These are phyloP conservation scores for Blastobotrys petasosporus DNA, from an alignment of 1,139 yeast genomes.

Conservation along the genomic window DNA sequence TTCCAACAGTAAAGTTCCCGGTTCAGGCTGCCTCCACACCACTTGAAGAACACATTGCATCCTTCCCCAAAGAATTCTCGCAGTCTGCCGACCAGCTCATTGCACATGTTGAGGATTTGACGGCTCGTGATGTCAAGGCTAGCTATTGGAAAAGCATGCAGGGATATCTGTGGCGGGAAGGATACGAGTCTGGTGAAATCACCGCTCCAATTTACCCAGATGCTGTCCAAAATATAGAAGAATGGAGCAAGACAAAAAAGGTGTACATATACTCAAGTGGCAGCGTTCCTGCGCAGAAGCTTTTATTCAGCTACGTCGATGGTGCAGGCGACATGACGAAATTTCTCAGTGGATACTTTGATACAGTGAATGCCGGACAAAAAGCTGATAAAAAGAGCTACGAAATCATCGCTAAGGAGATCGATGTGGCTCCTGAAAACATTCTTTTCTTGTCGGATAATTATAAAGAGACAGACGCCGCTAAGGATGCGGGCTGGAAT, in stretches of 20 bases:
- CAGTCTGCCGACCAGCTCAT: slow-evolving; percentile 32
- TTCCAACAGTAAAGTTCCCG: slow-evolving; percentile 26
- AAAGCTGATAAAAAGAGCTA: slow-evolving; percentile 60
- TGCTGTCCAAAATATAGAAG: slow-evolving; percentile 53
- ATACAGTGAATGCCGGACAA: slow-evolving; percentile 76
- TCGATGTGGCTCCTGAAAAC: slow-evolving; percentile 35
- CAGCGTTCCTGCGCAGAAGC: slow-evolving; percentile 75
- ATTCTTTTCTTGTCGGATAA: slow-evolving; percentile 71
- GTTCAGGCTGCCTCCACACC: slow-evolving; percentile 8
- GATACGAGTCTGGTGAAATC: slow-evolving; percentile 68
- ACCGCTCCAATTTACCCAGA: slow-evolving; percentile 74
- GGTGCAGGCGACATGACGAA: slow-evolving; percentile 46
- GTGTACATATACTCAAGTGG: slow-evolving; percentile 89
- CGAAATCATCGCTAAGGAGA: slow-evolving; percentile 45
- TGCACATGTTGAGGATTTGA: slow-evolving; percentile 51
- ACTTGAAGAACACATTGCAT: slow-evolving; percentile 32
- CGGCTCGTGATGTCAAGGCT: slow-evolving; percentile 66
- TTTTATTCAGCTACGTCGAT: slow-evolving; percentile 61
- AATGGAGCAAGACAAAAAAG: slow-evolving; percentile 17
- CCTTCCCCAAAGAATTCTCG: slow-evolving; percentile 42
- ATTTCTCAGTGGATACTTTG: slow-evolving; percentile 63
- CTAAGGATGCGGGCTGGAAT: slow-evolving; percentile 56
- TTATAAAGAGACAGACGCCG: slow-evolving; percentile 50
- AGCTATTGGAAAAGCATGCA: slow-evolving; percentile 72
- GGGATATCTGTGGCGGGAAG: slow-evolving; percentile 76